Conservation (phyloP, 176 grass and related monocot species). For the Triticum aestivum region IWGSC_CS_RefSeq_v2.1 NC_057800.1:478267029-478267528, state of each 20-base stretch:
- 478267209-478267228: slow-evolving; percentile 25
- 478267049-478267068: slow-evolving; percentile 13
- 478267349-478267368: slow-evolving; percentile 28
- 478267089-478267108: slow-evolving; percentile 42
- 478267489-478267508: slow-evolving; percentile 81
- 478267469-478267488: slow-evolving; percentile 78
- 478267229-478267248: slow-evolving; percentile 51
- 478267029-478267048: slow-evolving; percentile 34
- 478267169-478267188: slow-evolving; percentile 9
- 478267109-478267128: background rate
- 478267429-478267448: background rate
- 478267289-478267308: slow-evolving; percentile 55
- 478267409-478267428: background rate
- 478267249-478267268: slow-evolving; percentile 82
- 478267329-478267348: slow-evolving; percentile 10
- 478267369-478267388: slow-evolving; percentile 32
- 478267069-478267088: background rate
- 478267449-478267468: slow-evolving; percentile 55
- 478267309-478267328: slow-evolving; percentile 43
- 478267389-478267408: slow-evolving; percentile 42
- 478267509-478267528: slow-evolving; percentile 82
- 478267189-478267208: slow-evolving; percentile 46
- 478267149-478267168: background rate
- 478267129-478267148: background rate
- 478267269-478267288: slow-evolving; percentile 91